Evolutionary conservation across 208 protist genomes (phyloP), one percentile per base, ranked within the genome.

Genomic region (Naegleria fowleri): DNA sequence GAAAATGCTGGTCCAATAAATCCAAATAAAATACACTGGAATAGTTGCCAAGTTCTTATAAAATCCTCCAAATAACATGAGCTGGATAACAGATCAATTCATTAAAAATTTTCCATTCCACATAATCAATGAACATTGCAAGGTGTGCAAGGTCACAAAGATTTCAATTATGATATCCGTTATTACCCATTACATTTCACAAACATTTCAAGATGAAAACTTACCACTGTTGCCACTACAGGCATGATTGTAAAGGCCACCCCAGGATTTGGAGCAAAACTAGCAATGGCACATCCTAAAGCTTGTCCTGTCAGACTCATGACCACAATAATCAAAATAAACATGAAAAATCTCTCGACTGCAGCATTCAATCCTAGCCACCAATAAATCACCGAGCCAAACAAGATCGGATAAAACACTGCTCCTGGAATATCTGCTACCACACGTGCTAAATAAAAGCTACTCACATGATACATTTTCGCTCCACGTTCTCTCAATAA

Each of bases 21-120:
- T 86, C 39, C 41, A 91, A 33, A 43, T 88, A 7, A 92, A 41
- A 59, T 58, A 91, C 0, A 91, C 40, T 67, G 41, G 40, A 79
- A 92, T n/a, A 13, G 43, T 48, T 3, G 9, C 52, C 5, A 55
- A 43, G 16, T 92, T 92, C 41, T 86, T 13, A 41, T 87, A 92
- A n/a, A 92, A 92, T 22, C 91, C 91, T 22, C 91, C 88, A 38
- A 90, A 90, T n/a, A 92, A 86, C 39, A 92, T 76, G 89, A 91
- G 91, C 29, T 36, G 88, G 29, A 92, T 91, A n/a, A 13, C 16
- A 40, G 29, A 67, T 86, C 5, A 90, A 90, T 29, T 67, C 84
- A 6, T 36, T 6, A 41, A 90, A n/a, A 33, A 7, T 91, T 38
- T 86, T 85, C 0, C 40, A 43, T 83, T 36, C 83, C 4, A 38